A percentile compares a stretch with the other conserved stretches of the same genome.
These are phyloP conservation scores for Kwoniella europaea DNA, from an alignment of 768 basidiomycete species.

Conservation along the genomic window DNA sequence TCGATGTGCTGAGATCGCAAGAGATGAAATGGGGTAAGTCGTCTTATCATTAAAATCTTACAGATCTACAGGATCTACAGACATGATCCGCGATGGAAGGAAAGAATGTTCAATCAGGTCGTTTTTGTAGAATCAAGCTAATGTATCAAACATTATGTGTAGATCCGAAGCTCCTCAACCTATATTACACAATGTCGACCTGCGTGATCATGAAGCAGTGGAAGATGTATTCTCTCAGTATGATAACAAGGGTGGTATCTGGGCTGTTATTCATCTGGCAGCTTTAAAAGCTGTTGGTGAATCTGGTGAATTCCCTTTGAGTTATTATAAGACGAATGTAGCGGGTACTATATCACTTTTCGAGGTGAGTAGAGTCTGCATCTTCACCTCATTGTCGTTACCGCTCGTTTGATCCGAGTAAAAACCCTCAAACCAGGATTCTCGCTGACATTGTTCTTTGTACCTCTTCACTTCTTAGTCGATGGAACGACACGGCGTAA, in stretches of 20 bases:
- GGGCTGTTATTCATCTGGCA: conserved; percentile 95
- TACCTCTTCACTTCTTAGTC: conserved; percentile 50
- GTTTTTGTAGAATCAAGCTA: neutral
- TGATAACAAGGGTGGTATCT: conserved; percentile 80
- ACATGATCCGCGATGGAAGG: neutral
- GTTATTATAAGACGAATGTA: conserved; percentile 95
- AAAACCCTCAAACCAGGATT: neutral
- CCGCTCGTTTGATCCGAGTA: too few relatives aligned
- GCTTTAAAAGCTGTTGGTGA: conserved; percentile 98
- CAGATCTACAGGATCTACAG: neutral
- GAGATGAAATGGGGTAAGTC: conserved; percentile 67
- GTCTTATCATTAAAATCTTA: too few relatives aligned
- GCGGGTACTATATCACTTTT: conserved; percentile 81
- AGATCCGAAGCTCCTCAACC: conserved; percentile 48
- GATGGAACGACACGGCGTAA: conserved; percentile 83
- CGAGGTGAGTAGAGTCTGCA: conserved; percentile 52
- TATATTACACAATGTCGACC: conserved; percentile 65
- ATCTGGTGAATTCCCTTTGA: conserved; percentile 86
- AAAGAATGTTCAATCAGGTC: neutral
- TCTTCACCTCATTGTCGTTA: conserved; percentile 50
- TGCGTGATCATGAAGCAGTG: conserved; percentile 74
- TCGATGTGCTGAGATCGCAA: conserved; percentile 75
- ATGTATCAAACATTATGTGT: neutral
- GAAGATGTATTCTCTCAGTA: conserved; percentile 80
- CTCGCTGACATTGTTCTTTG: neutral